Evolutionary conservation across 805 yeast genomes (phyloP), one percentile per base, ranked within the genome.

Genomic region (Barnettozyma siamensis): DNA sequence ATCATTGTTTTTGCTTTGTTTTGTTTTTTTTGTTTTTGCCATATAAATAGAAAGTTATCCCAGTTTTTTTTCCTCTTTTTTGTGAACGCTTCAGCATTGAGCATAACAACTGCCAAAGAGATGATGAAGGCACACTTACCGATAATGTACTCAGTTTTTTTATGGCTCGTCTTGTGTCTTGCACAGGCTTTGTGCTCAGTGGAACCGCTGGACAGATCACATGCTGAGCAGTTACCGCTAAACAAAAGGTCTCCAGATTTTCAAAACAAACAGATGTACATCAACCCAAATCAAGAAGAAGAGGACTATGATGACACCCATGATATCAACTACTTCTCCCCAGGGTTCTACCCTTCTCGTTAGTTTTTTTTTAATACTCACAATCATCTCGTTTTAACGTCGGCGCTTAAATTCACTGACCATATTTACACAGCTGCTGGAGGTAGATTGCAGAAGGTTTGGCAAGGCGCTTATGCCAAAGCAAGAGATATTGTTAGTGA

Each of bases 381-480:
- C 31, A 16, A 26, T 32, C 18, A 29, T 15, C 15, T 20, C 10
- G 34, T 31, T 17, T 32, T 35, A 12, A n/a, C 5, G 11, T 3
- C 26, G 10, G 31, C 19, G 24, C 30, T 15, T 4, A 33, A 30
- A 17, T 17, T 16, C n/a, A 27, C 16, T 28, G 27, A 49, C 52
- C 36, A 35, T 38, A 5, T 32, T 10, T 26, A 10, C 7, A 9
- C 32, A 52, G 59, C 63, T n/a, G 59, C 57, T 36, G 78, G 75
- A 7, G 78, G 79, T 6, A 60, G 78, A 42, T 48, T 73, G 17
- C 73, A 68, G 33, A 64, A 64, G 35, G 69, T 69, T 15, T 79
- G 85, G 86, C 72, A 67, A 45, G 67, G 64, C 13, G 83, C 84
- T 2, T 77, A 69, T 53, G 70, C 66, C 15, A 72, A 72, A 40